Base-by-base conservation (phyloP, 2,329 filamentous ascomycete species). In the Geosmithia morbida region DNA sequence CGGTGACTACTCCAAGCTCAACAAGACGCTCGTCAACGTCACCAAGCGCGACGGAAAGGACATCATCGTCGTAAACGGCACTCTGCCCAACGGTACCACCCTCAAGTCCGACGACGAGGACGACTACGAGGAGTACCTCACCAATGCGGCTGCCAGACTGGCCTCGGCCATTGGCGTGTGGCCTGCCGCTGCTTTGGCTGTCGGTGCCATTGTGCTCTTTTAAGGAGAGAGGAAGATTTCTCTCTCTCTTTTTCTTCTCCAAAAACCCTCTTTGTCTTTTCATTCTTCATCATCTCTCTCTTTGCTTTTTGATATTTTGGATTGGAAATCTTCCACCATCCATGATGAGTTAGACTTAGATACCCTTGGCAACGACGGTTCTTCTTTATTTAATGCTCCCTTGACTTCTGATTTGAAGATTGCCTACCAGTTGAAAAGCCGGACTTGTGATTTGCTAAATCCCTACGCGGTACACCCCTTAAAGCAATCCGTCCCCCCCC, bases 1-100 rank as follows among this genome's bases (percentile, higher is more conserved):
- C 58, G 80, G 79, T 40, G 78, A 70, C 51, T 80, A 80, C 53
- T 57, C 59, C 2, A 64, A 59, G 2, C 66, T 85, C 46, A 81
- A 87, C 65, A 70, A 77, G 55, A 70, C 69, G 1, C 54, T 87
- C 2, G 72, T 86, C 48, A 72, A 68, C 13, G 73, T 89, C 1
- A 75, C 72, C 2, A 49, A 60, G 19, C 60, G 83, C 51, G 81
- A 85, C 48, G 78, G 78, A 45, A 82, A 72, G 1, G 64, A 64
- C 51, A 81, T 76, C 1, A 72, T 92, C 39, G 67, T 85, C 29
- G 66, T 90, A 59, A 87, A 88, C 59, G 86, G 86, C n/a, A 85
- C 82, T 0, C 66, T 90, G 3, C 75, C 80, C 29, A 83, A 84
- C 53, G 78, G 77, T 45, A 84, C 81, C 1, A 81, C 77, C 0